Evolutionary conservation across 2,329 filamentous ascomycete species (phyloP).

Genomic region (Aspergillus ruber): DNA sequence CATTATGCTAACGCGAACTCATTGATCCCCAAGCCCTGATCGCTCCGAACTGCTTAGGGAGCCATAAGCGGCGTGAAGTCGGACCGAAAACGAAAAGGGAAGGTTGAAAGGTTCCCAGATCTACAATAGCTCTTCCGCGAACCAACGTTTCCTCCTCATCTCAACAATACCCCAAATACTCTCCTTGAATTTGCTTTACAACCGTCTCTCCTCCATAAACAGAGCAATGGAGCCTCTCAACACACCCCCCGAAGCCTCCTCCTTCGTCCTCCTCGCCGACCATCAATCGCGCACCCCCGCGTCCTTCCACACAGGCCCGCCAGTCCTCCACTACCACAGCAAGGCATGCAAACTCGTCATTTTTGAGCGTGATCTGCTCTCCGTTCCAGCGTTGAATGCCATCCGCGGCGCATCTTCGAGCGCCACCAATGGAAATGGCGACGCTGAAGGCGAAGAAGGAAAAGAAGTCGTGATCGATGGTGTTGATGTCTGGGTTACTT

Average conservation of each 20-base stretch:
- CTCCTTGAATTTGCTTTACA: not conserved
- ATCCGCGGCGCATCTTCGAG: conserved; percentile 13
- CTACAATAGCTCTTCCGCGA: not conserved
- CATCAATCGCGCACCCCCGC: conserved; percentile 44
- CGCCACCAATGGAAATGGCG: not conserved
- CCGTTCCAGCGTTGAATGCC: conserved; percentile 27
- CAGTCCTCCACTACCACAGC: conserved; percentile 43
- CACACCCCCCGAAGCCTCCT: conserved; percentile 30
- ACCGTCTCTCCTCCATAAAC: not conserved
- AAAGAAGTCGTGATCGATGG: conserved; percentile 33
- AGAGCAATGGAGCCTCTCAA: conserved; percentile 37
- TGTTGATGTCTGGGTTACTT: conserved; percentile 44
- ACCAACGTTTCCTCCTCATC: not conserved
- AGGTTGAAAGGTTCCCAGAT: too few relatives aligned
- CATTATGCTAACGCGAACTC: too few relatives aligned
- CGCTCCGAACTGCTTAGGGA: too few relatives aligned
- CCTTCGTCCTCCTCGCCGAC: conserved; percentile 39
- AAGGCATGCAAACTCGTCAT: conserved; percentile 40
- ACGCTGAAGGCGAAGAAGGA: conserved; percentile 8
- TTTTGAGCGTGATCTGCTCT: conserved; percentile 33
- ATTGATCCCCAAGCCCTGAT: too few relatives aligned
- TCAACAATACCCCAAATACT: not conserved
- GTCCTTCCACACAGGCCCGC: conserved; percentile 42
- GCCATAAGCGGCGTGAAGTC: too few relatives aligned
- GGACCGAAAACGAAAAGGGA: too few relatives aligned